Percentiles rank a stretch among this genome's conserved stretches.
Conservation (phyloP, 2,329 filamentous ascomycete species). For the Bipolaris cookei region DNA sequence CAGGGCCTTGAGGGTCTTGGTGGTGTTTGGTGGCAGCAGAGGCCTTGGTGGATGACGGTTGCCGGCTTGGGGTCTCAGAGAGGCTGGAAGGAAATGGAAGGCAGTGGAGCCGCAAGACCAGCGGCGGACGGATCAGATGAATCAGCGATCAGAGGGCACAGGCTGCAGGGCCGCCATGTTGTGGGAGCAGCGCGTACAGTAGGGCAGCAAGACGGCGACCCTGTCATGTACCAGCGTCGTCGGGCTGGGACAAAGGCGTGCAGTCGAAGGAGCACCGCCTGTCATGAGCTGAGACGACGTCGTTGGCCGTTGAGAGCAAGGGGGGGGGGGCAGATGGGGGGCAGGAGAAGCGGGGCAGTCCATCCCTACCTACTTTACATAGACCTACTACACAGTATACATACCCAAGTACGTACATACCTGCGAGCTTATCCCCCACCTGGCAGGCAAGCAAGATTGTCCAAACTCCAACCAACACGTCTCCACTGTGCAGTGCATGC, state of each 20-base stretch:
- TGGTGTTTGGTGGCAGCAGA: slow-evolving; percentile 3
- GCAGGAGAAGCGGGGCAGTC: slow-evolving; percentile 16
- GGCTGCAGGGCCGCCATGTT: slow-evolving; percentile 24
- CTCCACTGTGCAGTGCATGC: no score
- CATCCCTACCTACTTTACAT: not conserved
- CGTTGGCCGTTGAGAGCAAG: slow-evolving; percentile 24
- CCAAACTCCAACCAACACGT: no score
- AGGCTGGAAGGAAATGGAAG: slow-evolving; percentile 42
- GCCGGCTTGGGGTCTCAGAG: not conserved
- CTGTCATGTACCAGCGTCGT: slow-evolving; percentile 29
- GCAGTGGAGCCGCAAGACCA: slow-evolving; percentile 27
- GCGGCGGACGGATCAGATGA: slow-evolving; percentile 33
- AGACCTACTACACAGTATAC: not conserved
- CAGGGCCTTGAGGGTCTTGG: not conserved
- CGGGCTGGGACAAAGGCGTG: slow-evolving; percentile 30
- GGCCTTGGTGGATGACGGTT: slow-evolving; percentile 1
- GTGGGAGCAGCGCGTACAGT: slow-evolving; percentile 13
- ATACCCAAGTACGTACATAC: no score
- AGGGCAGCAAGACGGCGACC: slow-evolving; percentile 18
- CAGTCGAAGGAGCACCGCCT: slow-evolving; percentile 23
- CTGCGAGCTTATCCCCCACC: no score
- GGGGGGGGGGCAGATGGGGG: slow-evolving; percentile 8
- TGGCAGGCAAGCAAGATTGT: no score
- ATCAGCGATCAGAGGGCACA: slow-evolving; percentile 29
- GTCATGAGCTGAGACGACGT: slow-evolving; percentile 21